Evolutionary conservation across 352 stramenopile species (phyloP), one percentile per base, ranked within the genome.

Genomic region (Globisporangium ultimum): DNA sequence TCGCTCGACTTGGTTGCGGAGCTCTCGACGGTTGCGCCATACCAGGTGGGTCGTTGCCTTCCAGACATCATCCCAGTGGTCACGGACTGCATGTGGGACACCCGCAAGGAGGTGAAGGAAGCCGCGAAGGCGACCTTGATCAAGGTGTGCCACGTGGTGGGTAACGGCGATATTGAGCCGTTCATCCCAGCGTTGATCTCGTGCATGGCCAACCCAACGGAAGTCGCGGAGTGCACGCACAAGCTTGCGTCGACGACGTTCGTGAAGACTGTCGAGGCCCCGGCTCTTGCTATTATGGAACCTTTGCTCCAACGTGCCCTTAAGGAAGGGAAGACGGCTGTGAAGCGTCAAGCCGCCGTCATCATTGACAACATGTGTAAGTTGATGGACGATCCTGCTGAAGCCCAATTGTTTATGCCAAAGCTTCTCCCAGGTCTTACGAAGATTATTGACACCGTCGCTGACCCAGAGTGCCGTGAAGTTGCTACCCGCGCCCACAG

Each of bases 301-400:
- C 97, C 97, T 45, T 81, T 99, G 45, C 83, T 99, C 32, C 83
- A 98, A 68, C 96, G 96, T 78, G 96, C 96, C 54, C 72, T 99
- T 50, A 91, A 95, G 56, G 96, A 99, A 68, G 96, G 97, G 51
- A 96, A 97, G 78, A 98, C 86, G 3, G 87, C 96, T 15, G 97
- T 98, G 34, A 98, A 99, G 80, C 93, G 97, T 88, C 96, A 99
- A 80, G 93, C 91, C 51, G 94, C 95, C 65, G 96, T 99, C 63
- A 99, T 99, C 66, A 99, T 98, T 74, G 95, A 99, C 85, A 99
- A 99, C 84, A 98, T 99, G 95, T 98, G 89, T 76, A 99, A 99
- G 88, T 85, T 99, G 43, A 98, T 99, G 64, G 96, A 99, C 73
- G 96, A 99, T 72, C 94, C 97, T 1, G 72, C 97, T 67, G 95